phyloP scores from a whole-genome alignment of 2,329 filamentous ascomycete genomes.

The Neurospora crassa region DNA sequence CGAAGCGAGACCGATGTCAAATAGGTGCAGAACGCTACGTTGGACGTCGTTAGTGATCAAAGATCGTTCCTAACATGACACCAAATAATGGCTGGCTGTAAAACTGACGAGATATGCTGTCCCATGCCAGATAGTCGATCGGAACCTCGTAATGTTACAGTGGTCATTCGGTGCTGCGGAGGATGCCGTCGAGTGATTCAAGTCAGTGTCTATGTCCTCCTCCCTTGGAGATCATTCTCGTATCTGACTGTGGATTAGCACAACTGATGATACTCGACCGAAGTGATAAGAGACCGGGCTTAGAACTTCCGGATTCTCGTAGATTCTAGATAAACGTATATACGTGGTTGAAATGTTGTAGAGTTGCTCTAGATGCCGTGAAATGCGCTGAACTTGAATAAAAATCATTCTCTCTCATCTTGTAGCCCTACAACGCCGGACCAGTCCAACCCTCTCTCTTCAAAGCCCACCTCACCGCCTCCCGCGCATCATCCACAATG shows the following conservation, averaged over 20 bases:
- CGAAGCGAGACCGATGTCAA: neutral
- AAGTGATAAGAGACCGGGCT: neutral
- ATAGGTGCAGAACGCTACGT: neutral
- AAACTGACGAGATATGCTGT: neutral
- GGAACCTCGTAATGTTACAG: neutral
- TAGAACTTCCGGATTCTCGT: neutral
- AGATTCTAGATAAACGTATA: neutral
- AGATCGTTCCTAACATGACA: neutral
- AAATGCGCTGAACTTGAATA: neutral
- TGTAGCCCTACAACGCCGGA: neutral
- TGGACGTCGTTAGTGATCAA: neutral
- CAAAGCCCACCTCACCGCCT: constrained; percentile 23
- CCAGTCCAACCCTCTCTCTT: constrained; percentile 20
- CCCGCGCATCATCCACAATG: constrained; percentile 21
- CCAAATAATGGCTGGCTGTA: neutral
- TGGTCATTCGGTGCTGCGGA: neutral
- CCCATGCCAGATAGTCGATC: neutral
- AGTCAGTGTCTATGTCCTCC: neutral
- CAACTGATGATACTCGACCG: neutral
- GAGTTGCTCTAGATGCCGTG: neutral
- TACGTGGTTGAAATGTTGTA: neutral
- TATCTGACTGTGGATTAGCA: neutral
- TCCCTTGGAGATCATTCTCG: neutral
- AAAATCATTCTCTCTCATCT: neutral
- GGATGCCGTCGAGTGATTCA: neutral